Conservation (phyloP, 495 filamentous ascomycete genomes). For the Penicillium goetzii region DNA sequence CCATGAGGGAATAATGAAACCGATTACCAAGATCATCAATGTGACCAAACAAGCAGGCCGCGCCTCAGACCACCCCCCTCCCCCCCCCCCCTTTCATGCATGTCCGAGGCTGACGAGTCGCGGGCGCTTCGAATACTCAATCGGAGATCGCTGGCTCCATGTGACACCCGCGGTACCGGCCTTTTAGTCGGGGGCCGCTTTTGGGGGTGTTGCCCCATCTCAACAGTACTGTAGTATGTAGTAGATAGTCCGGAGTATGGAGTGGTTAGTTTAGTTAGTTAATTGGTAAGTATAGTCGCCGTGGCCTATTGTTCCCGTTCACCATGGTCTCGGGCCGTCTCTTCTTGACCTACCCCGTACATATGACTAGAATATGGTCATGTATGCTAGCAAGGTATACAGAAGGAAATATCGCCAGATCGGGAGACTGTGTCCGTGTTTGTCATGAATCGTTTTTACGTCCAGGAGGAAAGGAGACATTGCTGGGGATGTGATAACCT, state of each 20-base stretch:
- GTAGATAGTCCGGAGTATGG: neutral
- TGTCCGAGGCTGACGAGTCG: constrained; percentile 18
- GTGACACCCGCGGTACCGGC: constrained; percentile 11
- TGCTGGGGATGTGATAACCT: constrained; percentile 7
- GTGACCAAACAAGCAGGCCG: too few relatives aligned
- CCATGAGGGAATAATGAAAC: too few relatives aligned
- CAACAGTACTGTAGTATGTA: neutral
- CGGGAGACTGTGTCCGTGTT: neutral
- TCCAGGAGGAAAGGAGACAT: neutral
- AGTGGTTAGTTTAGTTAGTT: neutral
- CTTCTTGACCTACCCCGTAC: neutral
- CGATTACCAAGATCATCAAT: too few relatives aligned
- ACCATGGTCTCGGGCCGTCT: constrained; percentile 3
- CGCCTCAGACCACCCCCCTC: too few relatives aligned
- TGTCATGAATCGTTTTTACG: neutral
- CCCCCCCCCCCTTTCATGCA: constrained; percentile 1
- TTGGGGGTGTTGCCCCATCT: neutral
- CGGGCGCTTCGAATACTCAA: constrained; percentile 4
- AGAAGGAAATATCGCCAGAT: neutral
- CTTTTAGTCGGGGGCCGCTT: neutral
- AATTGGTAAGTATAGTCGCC: neutral
- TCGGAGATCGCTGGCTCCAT: constrained; percentile 14
- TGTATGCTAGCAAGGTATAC: neutral
- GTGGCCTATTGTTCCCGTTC: neutral
- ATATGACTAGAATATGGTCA: neutral